These are phyloP conservation scores for Melastoma candidum DNA, from an alignment of 441 rosid species.

Conservation along the genomic window DNA sequence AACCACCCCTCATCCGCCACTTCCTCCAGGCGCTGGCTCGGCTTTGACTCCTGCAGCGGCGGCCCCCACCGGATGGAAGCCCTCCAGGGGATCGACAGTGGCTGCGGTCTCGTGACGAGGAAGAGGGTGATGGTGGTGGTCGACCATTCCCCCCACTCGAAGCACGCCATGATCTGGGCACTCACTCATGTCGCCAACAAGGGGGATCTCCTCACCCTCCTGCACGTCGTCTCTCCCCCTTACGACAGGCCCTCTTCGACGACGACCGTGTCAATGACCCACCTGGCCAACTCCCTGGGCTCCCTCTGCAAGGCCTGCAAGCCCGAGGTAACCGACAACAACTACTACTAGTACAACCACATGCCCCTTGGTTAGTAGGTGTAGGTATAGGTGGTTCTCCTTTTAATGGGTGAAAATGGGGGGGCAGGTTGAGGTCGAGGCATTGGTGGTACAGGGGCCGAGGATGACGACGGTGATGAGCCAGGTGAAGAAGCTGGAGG, in stretches of 20 bases:
- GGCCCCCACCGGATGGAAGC: too few species aligned
- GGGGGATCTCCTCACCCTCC: conserved; percentile 80
- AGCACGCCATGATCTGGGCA: conserved; percentile 98
- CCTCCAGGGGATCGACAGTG: too few species aligned
- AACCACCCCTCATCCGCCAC: too few species aligned
- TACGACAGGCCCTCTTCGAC: conserved; percentile 1
- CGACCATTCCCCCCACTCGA: conserved; percentile 54
- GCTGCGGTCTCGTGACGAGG: conserved; percentile 3
- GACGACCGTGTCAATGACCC: conserved; percentile 17
- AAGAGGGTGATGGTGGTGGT: conserved; percentile 92
- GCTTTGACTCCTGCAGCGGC: too few species aligned
- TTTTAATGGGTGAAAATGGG: not conserved
- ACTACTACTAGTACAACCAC: too few species aligned
- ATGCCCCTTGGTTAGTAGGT: too few species aligned
- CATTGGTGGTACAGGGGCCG: conserved; percentile 80
- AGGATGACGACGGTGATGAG: conserved; percentile 59
- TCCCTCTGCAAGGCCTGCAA: conserved; percentile 83
- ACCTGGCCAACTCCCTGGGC: conserved; percentile 59
- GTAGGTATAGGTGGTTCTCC: too few species aligned
- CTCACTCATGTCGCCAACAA: conserved; percentile 70
- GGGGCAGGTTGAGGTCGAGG: conserved; percentile 78
- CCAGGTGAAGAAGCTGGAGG: conserved; percentile 93
- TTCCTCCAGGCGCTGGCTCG: too few species aligned
- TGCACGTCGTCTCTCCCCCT: conserved; percentile 47
- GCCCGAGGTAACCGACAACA: conserved; percentile 49